Percentiles rank a stretch among this genome's conserved stretches.
Evolutionary conservation across 2,329 filamentous ascomycete species (phyloP).

Genomic region (Diaporthe destruens): DNA sequence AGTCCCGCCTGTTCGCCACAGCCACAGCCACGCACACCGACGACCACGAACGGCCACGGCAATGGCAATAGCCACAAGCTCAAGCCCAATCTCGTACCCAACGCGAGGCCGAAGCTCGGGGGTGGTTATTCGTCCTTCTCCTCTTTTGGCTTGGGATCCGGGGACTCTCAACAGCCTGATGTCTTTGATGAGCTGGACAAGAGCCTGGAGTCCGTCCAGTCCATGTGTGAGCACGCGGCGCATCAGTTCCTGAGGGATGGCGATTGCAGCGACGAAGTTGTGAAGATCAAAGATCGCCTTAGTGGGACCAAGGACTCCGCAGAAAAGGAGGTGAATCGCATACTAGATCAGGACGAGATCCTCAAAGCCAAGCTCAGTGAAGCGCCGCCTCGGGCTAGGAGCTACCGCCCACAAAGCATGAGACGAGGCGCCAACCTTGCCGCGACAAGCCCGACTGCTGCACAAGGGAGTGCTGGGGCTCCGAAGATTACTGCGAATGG

Average conservation of each 20-base stretch:
- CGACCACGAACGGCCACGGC: conserved; percentile 7
- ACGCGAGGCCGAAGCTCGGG: conserved; percentile 40
- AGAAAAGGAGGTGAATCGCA: conserved; percentile 68
- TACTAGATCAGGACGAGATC: conserved; percentile 65
- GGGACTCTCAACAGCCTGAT: conserved; percentile 54
- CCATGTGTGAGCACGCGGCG: conserved; percentile 85
- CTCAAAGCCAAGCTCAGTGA: conserved; percentile 53
- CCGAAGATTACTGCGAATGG: neutral
- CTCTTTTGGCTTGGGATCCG: conserved; percentile 44
- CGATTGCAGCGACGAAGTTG: conserved; percentile 83
- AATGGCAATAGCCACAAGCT: conserved; percentile 4
- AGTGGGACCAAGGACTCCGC: conserved; percentile 72
- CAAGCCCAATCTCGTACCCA: conserved; percentile 12
- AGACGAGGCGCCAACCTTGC: conserved; percentile 55
- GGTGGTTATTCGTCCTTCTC: conserved; percentile 33
- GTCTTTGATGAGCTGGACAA: conserved; percentile 82
- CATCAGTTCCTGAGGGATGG: conserved; percentile 92
- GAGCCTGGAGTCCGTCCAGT: conserved; percentile 82
- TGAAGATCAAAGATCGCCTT: conserved; percentile 75
- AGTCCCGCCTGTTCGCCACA: conserved; percentile 44
- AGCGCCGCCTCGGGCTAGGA: conserved; percentile 57
- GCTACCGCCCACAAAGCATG: conserved; percentile 66
- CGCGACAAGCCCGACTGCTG: conserved; percentile 45
- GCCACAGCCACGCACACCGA: conserved; percentile 43
- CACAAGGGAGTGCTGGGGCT: neutral